Conservation (phyloP, 2,329 filamentous ascomycete species). For the Colletotrichum australisinense region DNA sequence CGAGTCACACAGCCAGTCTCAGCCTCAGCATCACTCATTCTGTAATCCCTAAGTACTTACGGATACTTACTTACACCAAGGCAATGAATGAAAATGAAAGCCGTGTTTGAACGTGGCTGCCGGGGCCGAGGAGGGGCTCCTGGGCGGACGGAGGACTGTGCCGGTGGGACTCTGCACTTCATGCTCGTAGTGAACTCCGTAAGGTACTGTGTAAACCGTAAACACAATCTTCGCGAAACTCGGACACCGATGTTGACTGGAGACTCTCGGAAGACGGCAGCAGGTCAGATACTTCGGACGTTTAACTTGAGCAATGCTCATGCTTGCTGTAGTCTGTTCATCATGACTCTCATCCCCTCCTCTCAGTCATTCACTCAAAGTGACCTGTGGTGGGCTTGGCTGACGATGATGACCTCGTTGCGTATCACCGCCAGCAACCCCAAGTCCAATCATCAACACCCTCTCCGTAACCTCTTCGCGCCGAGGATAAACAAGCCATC, state of each 20-base stretch:
- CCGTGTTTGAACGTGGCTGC: not conserved
- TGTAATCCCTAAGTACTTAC: not conserved
- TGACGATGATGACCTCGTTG: not conserved
- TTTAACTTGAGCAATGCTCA: not conserved
- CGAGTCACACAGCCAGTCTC: slow-evolving; percentile 24
- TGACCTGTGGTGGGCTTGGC: not conserved
- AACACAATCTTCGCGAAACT: not conserved
- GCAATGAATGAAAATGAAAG: not conserved
- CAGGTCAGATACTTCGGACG: not conserved
- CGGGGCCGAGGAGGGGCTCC: not conserved
- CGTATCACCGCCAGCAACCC: not conserved
- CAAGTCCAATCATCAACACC: not conserved
- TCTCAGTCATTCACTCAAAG: not conserved
- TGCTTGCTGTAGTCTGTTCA: not conserved
- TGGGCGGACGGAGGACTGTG: not conserved
- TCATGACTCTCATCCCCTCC: not conserved
- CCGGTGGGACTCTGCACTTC: not conserved
- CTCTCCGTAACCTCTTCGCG: no score
- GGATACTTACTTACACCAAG: no score
- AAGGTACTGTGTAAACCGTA: no score
- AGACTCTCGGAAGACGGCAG: not conserved
- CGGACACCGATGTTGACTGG: not conserved
- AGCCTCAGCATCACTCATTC: not conserved
- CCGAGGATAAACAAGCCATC: not conserved
- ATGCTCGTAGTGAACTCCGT: no score